Evolutionary conservation across 495 filamentous ascomycete genomes (phyloP), one percentile per base, ranked within the genome.

Genomic region (Penicillium angulare): DNA sequence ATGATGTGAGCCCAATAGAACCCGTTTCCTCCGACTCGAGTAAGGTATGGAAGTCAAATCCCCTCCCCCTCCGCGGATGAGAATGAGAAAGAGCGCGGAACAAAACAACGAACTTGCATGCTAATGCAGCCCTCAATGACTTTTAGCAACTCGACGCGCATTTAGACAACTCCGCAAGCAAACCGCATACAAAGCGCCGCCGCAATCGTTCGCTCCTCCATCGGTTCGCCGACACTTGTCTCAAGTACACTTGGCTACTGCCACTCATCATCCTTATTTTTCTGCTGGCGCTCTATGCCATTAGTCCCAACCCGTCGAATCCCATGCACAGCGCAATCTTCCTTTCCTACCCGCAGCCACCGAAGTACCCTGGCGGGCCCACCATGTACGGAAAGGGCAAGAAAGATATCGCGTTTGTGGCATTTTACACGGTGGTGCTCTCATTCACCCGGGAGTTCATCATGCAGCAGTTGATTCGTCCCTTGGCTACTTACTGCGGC

Each of bases 401-500:
- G 32, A 84, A 83, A 68, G 92, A 97, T 67, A 79, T 96, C 43
- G 83, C 85, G 17, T 93, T 97, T 56, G 89, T 97, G 27, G 74
- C 82, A 40, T 97, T 96, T 74, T 96, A 97, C 74, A 93, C 81
- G 24, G 74, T 96, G 34, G 82, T 97, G 24, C 77, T 97, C 43
- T 87, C 86, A 35, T 97, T 97, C 71, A 95, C 89, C 18, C 92
- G 92, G 55, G 92, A 97, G 65, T 96, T 97, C 69, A 74, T 95
- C 64, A 96, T 97, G 92, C 92, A 96, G 75, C 87, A 88, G 56
- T 50, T 96, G 39, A 81, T 97, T 47, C 87, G 88, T 5, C 93
- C 90, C 0, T 67, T 90, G 56, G 92, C 91, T 3, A 72, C 82
- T 21, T 76, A 74, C 49, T 82, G 72, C 42, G 89, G 90, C 3